Percentiles rank a stretch among this genome's conserved stretches.
Conservation (phyloP, 1,139 yeast species). For the Diutina ranongensis region DNA sequence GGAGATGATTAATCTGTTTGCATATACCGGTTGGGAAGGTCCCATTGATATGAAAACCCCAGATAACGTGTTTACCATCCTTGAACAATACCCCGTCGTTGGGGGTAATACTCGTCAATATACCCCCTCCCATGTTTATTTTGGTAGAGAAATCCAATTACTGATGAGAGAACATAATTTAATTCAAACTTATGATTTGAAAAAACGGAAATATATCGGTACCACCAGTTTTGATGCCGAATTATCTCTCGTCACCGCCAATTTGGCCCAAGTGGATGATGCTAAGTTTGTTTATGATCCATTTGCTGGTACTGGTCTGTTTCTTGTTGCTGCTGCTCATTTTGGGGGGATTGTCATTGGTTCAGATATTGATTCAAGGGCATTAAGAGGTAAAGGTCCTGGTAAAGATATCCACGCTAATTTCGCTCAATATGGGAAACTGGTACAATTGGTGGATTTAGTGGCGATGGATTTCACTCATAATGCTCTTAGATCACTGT, state of each 20-base stretch:
- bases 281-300: constrained; percentile 82
- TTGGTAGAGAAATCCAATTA: constrained; percentile 61
- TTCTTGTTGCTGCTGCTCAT: constrained; percentile 77
- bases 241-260: constrained; percentile 71
- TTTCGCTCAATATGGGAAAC: constrained; percentile 63
- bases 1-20: constrained; percentile 58
- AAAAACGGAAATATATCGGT: constrained; percentile 79
- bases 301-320: constrained; percentile 94
- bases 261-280: constrained; percentile 62
- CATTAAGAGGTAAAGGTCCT: constrained; percentile 61
- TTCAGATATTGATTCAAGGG: constrained; percentile 83
- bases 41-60: constrained; percentile 71
- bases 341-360: constrained; percentile 79
- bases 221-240: constrained; percentile 96
- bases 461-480: constrained; percentile 93
- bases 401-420: constrained; percentile 42
- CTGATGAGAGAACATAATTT: constrained; percentile 53
- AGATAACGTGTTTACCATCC: constrained; percentile 54
- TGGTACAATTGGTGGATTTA: constrained; percentile 54
- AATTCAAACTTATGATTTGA: constrained; percentile 70
- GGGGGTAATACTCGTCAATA: constrained; percentile 39
- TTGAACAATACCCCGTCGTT: constrained; percentile 56
- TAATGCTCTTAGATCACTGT: constrained; percentile 56
- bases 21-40: constrained; percentile 64
- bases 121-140: constrained; percentile 48